Percentiles rank a stretch among this genome's conserved stretches.
phyloP scores from a whole-genome alignment of 805 yeast species.

The Starmerella lactis-condensi region DNA sequence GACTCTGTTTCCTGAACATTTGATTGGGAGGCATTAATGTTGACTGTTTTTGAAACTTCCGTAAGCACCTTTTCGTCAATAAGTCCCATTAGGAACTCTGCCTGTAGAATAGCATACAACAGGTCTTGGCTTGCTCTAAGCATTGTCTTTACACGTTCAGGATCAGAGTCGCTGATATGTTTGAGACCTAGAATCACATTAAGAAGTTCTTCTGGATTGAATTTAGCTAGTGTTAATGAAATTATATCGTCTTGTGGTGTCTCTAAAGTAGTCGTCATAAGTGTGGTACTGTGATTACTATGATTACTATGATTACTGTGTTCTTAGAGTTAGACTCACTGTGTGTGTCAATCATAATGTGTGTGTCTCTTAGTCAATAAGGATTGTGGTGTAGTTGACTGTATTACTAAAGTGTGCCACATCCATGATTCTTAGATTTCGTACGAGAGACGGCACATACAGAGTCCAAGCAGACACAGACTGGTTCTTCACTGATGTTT shows the following conservation, averaged over 20 bases:
- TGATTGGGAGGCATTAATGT: slow-evolving; percentile 5
- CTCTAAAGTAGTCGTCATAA: slow-evolving; percentile 6
- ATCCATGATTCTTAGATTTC: slow-evolving; percentile 59
- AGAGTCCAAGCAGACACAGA: slow-evolving; percentile 37
- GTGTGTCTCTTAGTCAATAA: too few relatives aligned
- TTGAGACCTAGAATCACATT: slow-evolving; percentile 38
- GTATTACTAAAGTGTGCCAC: too few relatives aligned
- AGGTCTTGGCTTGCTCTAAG: slow-evolving; percentile 56
- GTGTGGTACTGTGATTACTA: neutral
- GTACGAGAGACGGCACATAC: slow-evolving; percentile 69
- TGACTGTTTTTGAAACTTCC: slow-evolving; percentile 11
- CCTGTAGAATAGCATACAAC: slow-evolving; percentile 58
- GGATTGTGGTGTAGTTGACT: too few relatives aligned
- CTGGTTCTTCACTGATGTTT: slow-evolving; percentile 29
- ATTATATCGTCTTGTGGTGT: slow-evolving; percentile 24
- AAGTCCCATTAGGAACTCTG: slow-evolving; percentile 30
- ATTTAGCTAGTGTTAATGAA: slow-evolving; percentile 31
- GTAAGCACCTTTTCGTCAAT: slow-evolving; percentile 19
- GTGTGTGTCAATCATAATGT: too few relatives aligned
- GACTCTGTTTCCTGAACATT: slow-evolving; percentile 18
- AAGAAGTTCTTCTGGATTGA: slow-evolving; percentile 32
- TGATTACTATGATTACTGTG: too few relatives aligned
- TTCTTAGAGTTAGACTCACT: too few relatives aligned
- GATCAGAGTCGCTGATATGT: slow-evolving; percentile 38
- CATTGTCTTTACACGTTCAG: slow-evolving; percentile 40